Conservation (phyloP, 2,329 filamentous ascomycete genomes). For the Nigrospora oryzae region DNA sequence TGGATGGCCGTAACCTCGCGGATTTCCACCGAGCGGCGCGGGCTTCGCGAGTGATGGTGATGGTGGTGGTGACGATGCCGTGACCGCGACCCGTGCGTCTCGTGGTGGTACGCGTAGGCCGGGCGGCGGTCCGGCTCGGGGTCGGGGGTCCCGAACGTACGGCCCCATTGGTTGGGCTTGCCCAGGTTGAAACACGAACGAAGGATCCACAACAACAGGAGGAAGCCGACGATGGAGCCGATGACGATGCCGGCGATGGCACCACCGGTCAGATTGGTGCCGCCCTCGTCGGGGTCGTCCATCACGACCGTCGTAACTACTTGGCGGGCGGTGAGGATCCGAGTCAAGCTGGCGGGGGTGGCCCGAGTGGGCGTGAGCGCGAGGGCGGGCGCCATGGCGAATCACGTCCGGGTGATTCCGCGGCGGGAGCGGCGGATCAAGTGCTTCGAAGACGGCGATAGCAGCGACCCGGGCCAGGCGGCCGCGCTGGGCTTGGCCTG, state of each 20-base stretch:
- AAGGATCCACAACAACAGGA: slow-evolving; percentile 38
- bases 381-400: neutral
- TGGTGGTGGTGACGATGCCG: slow-evolving; percentile 5
- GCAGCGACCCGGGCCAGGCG: too few relatives aligned
- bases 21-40: neutral
- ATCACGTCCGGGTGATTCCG: too few relatives aligned
- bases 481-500: too few relatives aligned
- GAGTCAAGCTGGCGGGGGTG: slow-evolving; percentile 11
- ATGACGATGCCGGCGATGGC: slow-evolving; percentile 44
- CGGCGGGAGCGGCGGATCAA: too few relatives aligned
- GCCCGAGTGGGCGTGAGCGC: slow-evolving; percentile 11
- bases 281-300: slow-evolving; percentile 8
- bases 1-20: neutral
- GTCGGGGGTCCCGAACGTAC: slow-evolving; percentile 16
- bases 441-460: neutral
- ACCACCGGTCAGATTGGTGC: slow-evolving; percentile 30
- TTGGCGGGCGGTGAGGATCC: slow-evolving; percentile 13
- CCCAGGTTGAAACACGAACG: slow-evolving; percentile 33
- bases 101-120: slow-evolving; percentile 6
- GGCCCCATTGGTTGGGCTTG: slow-evolving; percentile 13
- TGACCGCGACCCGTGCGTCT: slow-evolving; percentile 11
- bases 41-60: neutral
- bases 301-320: slow-evolving; percentile 17
- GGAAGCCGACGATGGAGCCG: slow-evolving; percentile 34
- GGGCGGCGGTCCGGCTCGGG: slow-evolving; percentile 11